phyloP scores from a whole-genome alignment of 495 filamentous ascomycete species.

The Xylaria curta region DNA sequence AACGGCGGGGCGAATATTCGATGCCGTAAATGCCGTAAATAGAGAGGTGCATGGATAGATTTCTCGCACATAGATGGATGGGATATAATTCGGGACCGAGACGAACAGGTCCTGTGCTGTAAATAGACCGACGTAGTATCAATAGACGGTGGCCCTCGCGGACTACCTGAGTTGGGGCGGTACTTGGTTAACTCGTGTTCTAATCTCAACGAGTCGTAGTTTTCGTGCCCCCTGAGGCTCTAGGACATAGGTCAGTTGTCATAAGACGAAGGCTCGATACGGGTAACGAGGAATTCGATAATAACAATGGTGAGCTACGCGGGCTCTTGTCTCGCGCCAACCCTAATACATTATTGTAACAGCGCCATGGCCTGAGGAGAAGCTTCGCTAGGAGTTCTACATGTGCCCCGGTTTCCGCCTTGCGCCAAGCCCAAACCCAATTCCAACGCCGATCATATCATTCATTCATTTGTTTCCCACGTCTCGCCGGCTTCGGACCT shows the following conservation, averaged over 20 bases:
- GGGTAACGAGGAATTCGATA: constrained; percentile 7
- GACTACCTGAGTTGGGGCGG: not conserved
- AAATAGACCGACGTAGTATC: not conserved
- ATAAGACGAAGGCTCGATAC: not conserved
- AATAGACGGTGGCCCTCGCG: constrained; percentile 9
- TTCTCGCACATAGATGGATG: not conserved
- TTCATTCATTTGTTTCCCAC: not conserved
- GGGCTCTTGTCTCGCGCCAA: no score
- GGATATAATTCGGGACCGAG: constrained; percentile 1
- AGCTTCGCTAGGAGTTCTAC: no score
- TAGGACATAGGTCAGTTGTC: not conserved
- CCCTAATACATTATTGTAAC: not conserved
- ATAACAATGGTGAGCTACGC: constrained; percentile 8
- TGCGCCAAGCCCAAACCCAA: not conserved
- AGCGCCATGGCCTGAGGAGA: not conserved
- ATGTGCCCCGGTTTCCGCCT: not conserved
- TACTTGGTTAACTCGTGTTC: not conserved
- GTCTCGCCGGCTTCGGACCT: not conserved
- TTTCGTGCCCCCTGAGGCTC: not conserved
- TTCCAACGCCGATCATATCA: constrained; percentile 11
- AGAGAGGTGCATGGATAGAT: no score
- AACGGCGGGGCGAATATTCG: not conserved
- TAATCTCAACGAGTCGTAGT: not conserved
- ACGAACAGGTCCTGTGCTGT: not conserved
- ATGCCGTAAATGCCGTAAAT: no score